Conservation (phyloP, 805 yeast species). For the Zygoascus biomembranicola region DNA sequence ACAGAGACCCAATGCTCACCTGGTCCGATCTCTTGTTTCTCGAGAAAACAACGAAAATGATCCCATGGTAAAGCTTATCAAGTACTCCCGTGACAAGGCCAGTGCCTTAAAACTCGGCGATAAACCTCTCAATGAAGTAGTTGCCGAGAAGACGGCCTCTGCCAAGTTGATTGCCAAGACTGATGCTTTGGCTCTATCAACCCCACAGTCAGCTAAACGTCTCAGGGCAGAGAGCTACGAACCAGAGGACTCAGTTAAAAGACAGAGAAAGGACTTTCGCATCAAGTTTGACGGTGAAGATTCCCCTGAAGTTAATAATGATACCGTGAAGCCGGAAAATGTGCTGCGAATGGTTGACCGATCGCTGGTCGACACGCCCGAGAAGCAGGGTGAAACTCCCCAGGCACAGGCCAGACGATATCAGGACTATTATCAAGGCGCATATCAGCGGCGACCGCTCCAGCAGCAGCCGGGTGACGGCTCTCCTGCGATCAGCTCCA, state of each 20-base stretch:
- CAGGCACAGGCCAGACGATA: neutral
- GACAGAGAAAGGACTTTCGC: constrained; percentile 12
- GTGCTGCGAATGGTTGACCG: constrained; percentile 31
- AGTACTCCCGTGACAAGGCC: neutral
- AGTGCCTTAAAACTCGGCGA: constrained; percentile 2
- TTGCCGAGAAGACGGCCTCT: neutral
- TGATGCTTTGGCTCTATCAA: neutral
- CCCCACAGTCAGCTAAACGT: constrained; percentile 7
- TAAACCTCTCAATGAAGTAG: neutral
- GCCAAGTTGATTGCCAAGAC: neutral
- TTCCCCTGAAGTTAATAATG: constrained; percentile 15
- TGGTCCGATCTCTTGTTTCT: constrained; percentile 7
- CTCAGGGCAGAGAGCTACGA: constrained; percentile 12
- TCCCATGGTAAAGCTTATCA: constrained; percentile 2
- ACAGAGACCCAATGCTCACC: constrained; percentile 9
- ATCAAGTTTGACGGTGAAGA: constrained; percentile 16
- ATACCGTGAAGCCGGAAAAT: constrained; percentile 24
- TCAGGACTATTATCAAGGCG: neutral
- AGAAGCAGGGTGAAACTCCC: constrained; percentile 7
- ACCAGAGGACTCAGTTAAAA: constrained; percentile 11
- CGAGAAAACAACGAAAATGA: constrained; percentile 3
- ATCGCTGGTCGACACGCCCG: constrained; percentile 30
- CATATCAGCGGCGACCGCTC: neutral
- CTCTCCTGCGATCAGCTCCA: neutral
- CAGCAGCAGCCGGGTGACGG: neutral